Evolutionary conservation across 495 filamentous ascomycete species (phyloP), one percentile per base, ranked within the genome.

Genomic region (Penicillium silybi): DNA sequence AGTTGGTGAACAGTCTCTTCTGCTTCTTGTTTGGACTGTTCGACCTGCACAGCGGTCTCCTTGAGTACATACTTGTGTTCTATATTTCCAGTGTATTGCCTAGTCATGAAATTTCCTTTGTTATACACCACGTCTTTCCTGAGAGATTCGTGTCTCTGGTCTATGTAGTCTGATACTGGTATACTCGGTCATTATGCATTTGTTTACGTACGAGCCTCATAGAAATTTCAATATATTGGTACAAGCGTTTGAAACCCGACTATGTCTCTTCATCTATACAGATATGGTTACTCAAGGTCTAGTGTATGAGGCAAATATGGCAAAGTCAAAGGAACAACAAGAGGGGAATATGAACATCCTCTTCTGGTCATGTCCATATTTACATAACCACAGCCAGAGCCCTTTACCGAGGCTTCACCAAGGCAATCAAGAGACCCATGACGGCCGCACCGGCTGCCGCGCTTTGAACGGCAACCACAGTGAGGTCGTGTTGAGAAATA

Each of bases 401-500:
- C 26, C 19, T 55, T 72, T 64, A 82, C 49, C 63, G 61, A 40
- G 72, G 69, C 53, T 80, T 77, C 44, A 88, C 52, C 17, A 91
- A 40, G 16, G 84, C 64, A 44, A 85, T 68, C n/a, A 90, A 42
- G 29, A 84, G 60, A 27, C 78, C 79, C 48, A 80, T 79, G 1
- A 88, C 58, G 2, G 81, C 75, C 6, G 86, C 86, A 18, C 91
- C 90, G 11, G 82, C 78, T n/a, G 81, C 86, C 35, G 82, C 84
- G 56, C 88, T 81, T 64, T 91, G 82, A 23, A 92, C 64, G 11
- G 83, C 84, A 49, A 86, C 70, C 23, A 83, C 68, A 3, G 90
- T 92, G 6, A 88, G 61, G 60, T 96, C 91, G 41, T 83, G 78
- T 67, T 90, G 89, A 18, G 82, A 80, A 41, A 91, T 55, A 50